These are phyloP conservation scores for Asclepias syriaca DNA, from an alignment of 257 asterid species.

Conservation along the genomic window DNA sequence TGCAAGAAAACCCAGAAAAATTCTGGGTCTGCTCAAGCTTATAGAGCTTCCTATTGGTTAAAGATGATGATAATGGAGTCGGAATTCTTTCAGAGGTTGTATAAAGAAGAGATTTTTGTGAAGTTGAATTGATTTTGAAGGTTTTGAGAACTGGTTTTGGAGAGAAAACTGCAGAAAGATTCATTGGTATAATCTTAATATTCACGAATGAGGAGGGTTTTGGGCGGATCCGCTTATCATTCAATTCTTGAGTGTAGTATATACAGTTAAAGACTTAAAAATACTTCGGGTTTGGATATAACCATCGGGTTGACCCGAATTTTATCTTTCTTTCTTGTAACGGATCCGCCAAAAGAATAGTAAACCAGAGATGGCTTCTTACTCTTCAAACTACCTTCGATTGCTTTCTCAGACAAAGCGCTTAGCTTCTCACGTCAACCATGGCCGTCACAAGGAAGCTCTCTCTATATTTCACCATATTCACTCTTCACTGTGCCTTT, in stretches of 20 bases:
- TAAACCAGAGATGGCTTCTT: constrained; percentile 15
- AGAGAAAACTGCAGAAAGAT: background rate
- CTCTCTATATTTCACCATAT: constrained; percentile 35
- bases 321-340: too few relatives aligned
- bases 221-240: background rate
- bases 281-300: background rate
- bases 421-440: constrained; percentile 39
- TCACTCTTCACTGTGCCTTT: constrained; percentile 28
- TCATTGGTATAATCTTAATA: background rate
- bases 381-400: constrained; percentile 38
- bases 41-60: constrained; percentile 21
- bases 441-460: constrained; percentile 39
- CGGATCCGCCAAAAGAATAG: background rate
- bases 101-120: constrained; percentile 7
- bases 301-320: background rate
- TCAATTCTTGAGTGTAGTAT: background rate
- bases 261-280: background rate
- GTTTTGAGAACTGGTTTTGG: constrained; percentile 13
- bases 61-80: constrained; percentile 16
- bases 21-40: constrained; percentile 24
- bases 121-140: constrained; percentile 19
- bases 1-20: constrained; percentile 24
- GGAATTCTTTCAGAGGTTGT: background rate
- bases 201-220: background rate
- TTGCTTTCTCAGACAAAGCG: constrained; percentile 39